A percentile compares a stretch with the other conserved stretches of the same genome.
phyloP scores from a whole-genome alignment of 345 rosid genomes.

The Conringia planisiliqua region DNA sequence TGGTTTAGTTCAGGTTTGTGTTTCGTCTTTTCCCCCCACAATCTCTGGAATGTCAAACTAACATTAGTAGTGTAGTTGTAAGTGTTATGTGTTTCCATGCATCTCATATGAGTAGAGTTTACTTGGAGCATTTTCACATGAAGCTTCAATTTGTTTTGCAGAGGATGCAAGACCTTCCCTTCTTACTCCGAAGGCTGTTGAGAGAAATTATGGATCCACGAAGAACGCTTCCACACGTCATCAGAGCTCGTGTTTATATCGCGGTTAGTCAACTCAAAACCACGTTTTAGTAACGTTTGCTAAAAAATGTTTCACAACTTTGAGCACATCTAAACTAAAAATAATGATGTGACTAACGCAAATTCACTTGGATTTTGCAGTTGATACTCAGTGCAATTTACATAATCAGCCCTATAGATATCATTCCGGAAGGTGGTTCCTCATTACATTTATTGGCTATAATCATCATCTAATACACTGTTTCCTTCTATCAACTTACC shows the following conservation, averaged over 20 bases:
- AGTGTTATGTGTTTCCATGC: no score
- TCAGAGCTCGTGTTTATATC: constrained; percentile 70
- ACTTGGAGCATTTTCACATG: background rate
- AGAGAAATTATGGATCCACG: constrained; percentile 75
- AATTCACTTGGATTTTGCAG: constrained; percentile 36
- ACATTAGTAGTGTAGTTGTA: background rate
- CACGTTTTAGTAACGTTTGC: no score
- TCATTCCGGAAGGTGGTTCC: constrained; percentile 77
- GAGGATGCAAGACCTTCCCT: constrained; percentile 94
- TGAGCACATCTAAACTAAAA: background rate
- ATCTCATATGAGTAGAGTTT: no score
- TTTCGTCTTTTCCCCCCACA: background rate
- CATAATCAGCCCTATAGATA: constrained; percentile 67
- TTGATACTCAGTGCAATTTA: constrained; percentile 59
- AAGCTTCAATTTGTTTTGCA: constrained; percentile 22
- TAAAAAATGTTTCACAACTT: no score
- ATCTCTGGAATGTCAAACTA: background rate
- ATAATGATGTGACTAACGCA: background rate
- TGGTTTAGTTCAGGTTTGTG: constrained; percentile 58
- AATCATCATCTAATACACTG: no score
- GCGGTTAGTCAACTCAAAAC: constrained; percentile 59
- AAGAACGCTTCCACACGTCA: constrained; percentile 84
- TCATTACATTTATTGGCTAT: background rate
- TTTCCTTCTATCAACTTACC: background rate
- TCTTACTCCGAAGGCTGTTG: constrained; percentile 66